phyloP scores from a whole-genome alignment of 805 yeast genomes.

The Zygosaccharomyces gambellarensis region DNA sequence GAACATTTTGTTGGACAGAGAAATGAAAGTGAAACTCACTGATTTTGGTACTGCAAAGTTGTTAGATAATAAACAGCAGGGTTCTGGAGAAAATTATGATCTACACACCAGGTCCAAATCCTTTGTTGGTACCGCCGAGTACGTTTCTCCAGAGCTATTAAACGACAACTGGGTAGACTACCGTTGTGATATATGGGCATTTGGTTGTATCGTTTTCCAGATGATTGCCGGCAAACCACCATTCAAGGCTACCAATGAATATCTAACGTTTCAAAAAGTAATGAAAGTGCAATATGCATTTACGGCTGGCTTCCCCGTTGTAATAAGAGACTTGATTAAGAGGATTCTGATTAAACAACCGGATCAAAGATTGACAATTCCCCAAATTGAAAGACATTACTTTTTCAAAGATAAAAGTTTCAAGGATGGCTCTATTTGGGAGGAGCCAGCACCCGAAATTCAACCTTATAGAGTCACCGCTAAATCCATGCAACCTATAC shows the following conservation, averaged over 20 bases:
- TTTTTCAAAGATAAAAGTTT: slow-evolving; percentile 58
- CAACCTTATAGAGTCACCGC: slow-evolving; percentile 73
- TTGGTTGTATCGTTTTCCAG: slow-evolving; percentile 92
- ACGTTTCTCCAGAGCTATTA: slow-evolving; percentile 74
- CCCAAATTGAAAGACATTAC: slow-evolving; percentile 55
- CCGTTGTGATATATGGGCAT: slow-evolving; percentile 98
- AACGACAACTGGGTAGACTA: slow-evolving; percentile 78
- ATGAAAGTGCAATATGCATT: slow-evolving; percentile 76
- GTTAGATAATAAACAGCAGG: slow-evolving; percentile 41
- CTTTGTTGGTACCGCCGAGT: slow-evolving; percentile 83
- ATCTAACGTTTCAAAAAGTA: slow-evolving; percentile 74
- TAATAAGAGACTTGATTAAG: slow-evolving; percentile 67
- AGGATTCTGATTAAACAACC: slow-evolving; percentile 62
- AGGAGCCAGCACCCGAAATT: slow-evolving; percentile 52
- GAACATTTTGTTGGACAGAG: slow-evolving; percentile 60
- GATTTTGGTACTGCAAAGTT: slow-evolving; percentile 84
- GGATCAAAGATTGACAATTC: slow-evolving; percentile 53
- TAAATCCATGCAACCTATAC: slow-evolving; percentile 72
- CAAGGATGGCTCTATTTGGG: slow-evolving; percentile 56
- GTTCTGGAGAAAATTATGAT: slow-evolving; percentile 49
- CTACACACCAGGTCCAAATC: slow-evolving; percentile 66
- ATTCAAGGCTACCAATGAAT: slow-evolving; percentile 78
- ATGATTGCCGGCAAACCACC: slow-evolving; percentile 94
- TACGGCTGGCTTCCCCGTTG: slow-evolving; percentile 77
- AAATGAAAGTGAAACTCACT: slow-evolving; percentile 62